These are phyloP conservation scores for Cytospora leucostoma DNA, from an alignment of 2,329 filamentous ascomycete genomes.

Conservation along the genomic window DNA sequence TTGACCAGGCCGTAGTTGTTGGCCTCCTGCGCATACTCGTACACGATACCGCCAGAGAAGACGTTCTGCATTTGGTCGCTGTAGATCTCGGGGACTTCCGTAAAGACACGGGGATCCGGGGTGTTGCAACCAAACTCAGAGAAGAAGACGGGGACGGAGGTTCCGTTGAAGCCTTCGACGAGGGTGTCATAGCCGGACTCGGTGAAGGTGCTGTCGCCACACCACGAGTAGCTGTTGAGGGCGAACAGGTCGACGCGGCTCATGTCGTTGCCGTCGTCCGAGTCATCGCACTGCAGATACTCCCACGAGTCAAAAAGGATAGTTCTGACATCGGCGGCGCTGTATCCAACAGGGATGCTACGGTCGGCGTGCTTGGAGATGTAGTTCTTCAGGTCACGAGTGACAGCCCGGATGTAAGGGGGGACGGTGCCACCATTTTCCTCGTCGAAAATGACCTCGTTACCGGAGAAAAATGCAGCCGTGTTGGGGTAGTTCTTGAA, in stretches of 20 bases:
- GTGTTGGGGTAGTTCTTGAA: slow-evolving; percentile 69
- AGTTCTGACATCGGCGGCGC: slow-evolving; percentile 74
- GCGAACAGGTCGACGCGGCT: slow-evolving; percentile 75
- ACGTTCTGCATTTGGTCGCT: slow-evolving; percentile 66
- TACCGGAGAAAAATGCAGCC: slow-evolving; percentile 74
- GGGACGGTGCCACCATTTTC: slow-evolving; percentile 61
- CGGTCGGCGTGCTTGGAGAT: slow-evolving; percentile 70
- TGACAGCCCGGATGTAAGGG: slow-evolving; percentile 74
- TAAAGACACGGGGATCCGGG: slow-evolving; percentile 70
- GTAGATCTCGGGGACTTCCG: slow-evolving; percentile 74
- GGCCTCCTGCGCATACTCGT: slow-evolving; percentile 75
- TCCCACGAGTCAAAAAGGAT: slow-evolving; percentile 75
- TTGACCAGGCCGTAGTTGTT: slow-evolving; percentile 67
- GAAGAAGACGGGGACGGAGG: slow-evolving; percentile 76
- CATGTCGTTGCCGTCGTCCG: slow-evolving; percentile 51
- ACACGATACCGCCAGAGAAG: slow-evolving; percentile 77
- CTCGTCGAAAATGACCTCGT: slow-evolving; percentile 74
- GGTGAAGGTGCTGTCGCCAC: slow-evolving; percentile 56
- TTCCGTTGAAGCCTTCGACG: slow-evolving; percentile 64
- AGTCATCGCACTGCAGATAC: slow-evolving; percentile 66
- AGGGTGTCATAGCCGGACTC: slow-evolving; percentile 58
- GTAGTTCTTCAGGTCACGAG: slow-evolving; percentile 79
- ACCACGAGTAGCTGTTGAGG: slow-evolving; percentile 74
- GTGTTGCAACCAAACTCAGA: slow-evolving; percentile 81
- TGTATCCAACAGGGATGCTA: slow-evolving; percentile 75